Evolutionary conservation across 805 yeast genomes (phyloP).

Genomic region (Metschnikowia matae): DNA sequence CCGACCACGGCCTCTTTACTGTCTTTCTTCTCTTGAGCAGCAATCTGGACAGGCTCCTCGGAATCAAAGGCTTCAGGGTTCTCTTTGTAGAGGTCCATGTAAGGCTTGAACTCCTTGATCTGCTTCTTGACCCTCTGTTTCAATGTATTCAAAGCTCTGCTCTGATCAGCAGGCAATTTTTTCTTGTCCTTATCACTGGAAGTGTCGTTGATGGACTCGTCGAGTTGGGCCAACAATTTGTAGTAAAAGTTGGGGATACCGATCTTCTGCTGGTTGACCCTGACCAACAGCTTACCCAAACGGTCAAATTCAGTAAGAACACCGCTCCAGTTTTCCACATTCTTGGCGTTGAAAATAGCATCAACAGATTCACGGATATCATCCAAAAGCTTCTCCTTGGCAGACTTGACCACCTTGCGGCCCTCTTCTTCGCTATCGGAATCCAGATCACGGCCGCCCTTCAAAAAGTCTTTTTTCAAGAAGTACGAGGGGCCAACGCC

Average conservation of each 20-base stretch:
- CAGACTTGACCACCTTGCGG: slow-evolving; percentile 84
- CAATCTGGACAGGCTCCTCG: slow-evolving; percentile 43
- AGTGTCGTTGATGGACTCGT: slow-evolving; percentile 56
- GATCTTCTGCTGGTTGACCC: slow-evolving; percentile 71
- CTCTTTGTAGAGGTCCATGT: slow-evolving; percentile 56
- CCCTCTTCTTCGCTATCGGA: slow-evolving; percentile 61
- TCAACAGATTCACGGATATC: slow-evolving; percentile 70
- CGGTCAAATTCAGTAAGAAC: slow-evolving; percentile 76
- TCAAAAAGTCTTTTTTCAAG: slow-evolving; percentile 47
- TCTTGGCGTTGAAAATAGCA: slow-evolving; percentile 63
- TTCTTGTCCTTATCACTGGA: slow-evolving; percentile 51
- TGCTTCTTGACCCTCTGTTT: slow-evolving; percentile 86
- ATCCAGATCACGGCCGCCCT: slow-evolving; percentile 39
- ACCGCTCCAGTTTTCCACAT: slow-evolving; percentile 73
- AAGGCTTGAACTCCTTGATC: slow-evolving; percentile 60
- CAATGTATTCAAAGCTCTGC: slow-evolving; percentile 81
- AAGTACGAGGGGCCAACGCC: slow-evolving; percentile 51
- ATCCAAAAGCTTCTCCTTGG: slow-evolving; percentile 87
- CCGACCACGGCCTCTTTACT: slow-evolving; percentile 25
- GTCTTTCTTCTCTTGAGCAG: slow-evolving; percentile 31
- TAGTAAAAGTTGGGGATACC: slow-evolving; percentile 71
- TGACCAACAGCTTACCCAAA: slow-evolving; percentile 59
- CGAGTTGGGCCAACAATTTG: slow-evolving; percentile 65
- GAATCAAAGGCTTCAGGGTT: slow-evolving; percentile 72
- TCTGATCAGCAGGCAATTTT: slow-evolving; percentile 75